Conservation (phyloP, 139 green algal genomes). For the Picochlorum sp. region DNA sequence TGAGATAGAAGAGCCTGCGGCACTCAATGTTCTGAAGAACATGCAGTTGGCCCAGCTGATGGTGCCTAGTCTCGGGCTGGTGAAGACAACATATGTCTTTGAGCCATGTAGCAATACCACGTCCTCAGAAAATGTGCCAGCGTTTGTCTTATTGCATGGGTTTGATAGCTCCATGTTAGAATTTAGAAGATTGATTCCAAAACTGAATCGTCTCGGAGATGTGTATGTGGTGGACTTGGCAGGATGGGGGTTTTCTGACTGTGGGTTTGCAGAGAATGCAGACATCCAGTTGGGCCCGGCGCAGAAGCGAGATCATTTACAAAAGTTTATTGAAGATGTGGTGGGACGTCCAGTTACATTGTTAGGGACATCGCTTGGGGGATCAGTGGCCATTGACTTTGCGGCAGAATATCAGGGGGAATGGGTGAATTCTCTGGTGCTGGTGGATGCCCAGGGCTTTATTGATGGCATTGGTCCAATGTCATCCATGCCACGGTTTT, state of each 20-base stretch:
- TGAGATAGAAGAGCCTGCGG: conserved; percentile 25
- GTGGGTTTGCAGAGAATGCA: conserved; percentile 11
- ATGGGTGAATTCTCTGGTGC: conserved; percentile 59
- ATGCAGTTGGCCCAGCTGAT: conserved; percentile 23
- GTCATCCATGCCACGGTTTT: conserved; percentile 47
- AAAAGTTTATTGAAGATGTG: conserved; percentile 57
- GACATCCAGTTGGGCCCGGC: conserved; percentile 25
- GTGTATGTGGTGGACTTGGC: conserved; percentile 75
- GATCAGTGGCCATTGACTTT: conserved; percentile 86
- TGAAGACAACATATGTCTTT: conserved; percentile 32
- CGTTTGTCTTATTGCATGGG: conserved; percentile 78
- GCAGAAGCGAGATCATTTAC: conserved; percentile 73
- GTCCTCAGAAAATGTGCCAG: conserved; percentile 20
- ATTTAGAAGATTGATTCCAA: conserved; percentile 69
- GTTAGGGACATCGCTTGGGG: conserved; percentile 75
- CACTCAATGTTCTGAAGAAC: conserved; percentile 22
- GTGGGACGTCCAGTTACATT: conserved; percentile 55
- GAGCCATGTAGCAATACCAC: not conserved
- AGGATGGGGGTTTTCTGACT: conserved; percentile 44
- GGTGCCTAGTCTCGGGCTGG: conserved; percentile 9
- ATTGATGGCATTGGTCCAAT: conserved; percentile 78
- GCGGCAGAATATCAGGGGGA: conserved; percentile 61
- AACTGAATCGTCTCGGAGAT: conserved; percentile 40
- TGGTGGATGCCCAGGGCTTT: conserved; percentile 75
- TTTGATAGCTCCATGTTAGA: conserved; percentile 82